Evolutionary conservation across 2,329 filamentous ascomycete species (phyloP), one percentile per base, ranked within the genome.

Genomic region (Annulohypoxylon truncatum): DNA sequence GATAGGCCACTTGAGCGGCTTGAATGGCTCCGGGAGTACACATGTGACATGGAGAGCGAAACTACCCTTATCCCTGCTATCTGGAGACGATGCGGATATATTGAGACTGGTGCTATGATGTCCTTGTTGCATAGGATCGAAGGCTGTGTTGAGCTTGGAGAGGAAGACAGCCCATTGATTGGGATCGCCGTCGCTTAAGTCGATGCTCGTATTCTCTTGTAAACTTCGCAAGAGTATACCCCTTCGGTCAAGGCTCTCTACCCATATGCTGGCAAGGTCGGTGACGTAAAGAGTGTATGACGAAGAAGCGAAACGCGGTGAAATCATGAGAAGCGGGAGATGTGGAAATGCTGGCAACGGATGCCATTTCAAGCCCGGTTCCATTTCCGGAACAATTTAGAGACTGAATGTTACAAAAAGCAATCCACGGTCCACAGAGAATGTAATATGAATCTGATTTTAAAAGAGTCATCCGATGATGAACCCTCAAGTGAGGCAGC

Each of bases 191-290:
- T 91, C 89, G 74, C 85, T 89, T 1, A 92, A 89, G 74, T 95
- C 91, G 66, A 95, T 93, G 66, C 86, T 89, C 13, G 90, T 92
- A 71, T 88, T 84, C 70, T 90, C 84, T 22, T 85, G 79, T 60
- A 87, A 82, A 28, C 88, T 90, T 64, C 90, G 86, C 64, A 83
- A 80, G 59, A 89, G 84, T 61, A 95, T 90, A 9, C 81, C 83
- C n/a, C 81, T 82, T 20, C 87, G 82, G 60, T 88, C 84, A 20
- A 94, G 79, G 7, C 77, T 82, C 78, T 94, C 92, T 24, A 81
- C 79, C 92, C 92, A 96, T n/a, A 94, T 81, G 69, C 89, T 86
- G 74, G 86, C 89, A 64, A 94, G 82, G 75, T 95, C 92, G 2
- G 91, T 93, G 38, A 95, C 75, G 62, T 87, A 83, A 26, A 94